Percentiles rank a stretch among this genome's conserved stretches.
These are phyloP conservation scores for Ganoderma leucocontextum DNA, from an alignment of 1,284 basidiomycete species.

Conservation along the genomic window DNA sequence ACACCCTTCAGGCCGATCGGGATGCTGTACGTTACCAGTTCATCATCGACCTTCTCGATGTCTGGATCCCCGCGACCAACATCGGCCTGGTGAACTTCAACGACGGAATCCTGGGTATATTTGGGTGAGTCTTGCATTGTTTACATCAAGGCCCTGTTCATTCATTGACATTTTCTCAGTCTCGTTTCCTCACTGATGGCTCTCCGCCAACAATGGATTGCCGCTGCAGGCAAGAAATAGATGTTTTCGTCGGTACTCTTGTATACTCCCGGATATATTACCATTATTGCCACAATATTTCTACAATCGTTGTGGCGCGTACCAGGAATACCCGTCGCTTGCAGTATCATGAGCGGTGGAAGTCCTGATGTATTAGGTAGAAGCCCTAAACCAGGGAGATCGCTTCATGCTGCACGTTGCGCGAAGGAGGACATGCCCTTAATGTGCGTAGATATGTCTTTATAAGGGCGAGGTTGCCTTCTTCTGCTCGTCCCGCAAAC, in stretches of 20 bases:
- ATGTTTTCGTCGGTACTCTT: not conserved
- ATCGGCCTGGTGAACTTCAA: conserved; percentile 84
- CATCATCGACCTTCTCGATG: conserved; percentile 81
- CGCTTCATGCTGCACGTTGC: not conserved
- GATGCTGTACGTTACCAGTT: conserved; percentile 78
- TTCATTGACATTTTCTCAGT: conserved; percentile 42
- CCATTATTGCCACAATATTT: conserved; percentile 11
- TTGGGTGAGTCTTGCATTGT: conserved; percentile 67
- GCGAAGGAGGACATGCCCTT: not conserved
- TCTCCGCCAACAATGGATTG: conserved; percentile 62
- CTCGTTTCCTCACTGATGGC: conserved; percentile 67
- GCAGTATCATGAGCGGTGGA: not conserved
- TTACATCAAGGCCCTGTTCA: not conserved
- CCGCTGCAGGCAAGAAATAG: conserved; percentile 54
- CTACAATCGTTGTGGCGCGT: conserved; percentile 5
- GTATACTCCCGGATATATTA: conserved; percentile 22
- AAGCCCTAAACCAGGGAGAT: not conserved
- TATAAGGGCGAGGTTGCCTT: conserved; percentile 21
- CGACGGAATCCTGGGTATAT: conserved; percentile 86
- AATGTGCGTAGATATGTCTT: conserved; percentile 14
- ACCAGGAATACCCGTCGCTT: not conserved
- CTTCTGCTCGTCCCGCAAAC: conserved; percentile 57
- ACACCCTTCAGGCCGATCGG: conserved; percentile 64
- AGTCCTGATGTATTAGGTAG: not conserved
- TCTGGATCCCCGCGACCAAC: conserved; percentile 90